A percentile compares a stretch with the other conserved stretches of the same genome.
Conservation (phyloP, 1,284 basidiomycete species). For the Sphaerobolus stellatus region DNA sequence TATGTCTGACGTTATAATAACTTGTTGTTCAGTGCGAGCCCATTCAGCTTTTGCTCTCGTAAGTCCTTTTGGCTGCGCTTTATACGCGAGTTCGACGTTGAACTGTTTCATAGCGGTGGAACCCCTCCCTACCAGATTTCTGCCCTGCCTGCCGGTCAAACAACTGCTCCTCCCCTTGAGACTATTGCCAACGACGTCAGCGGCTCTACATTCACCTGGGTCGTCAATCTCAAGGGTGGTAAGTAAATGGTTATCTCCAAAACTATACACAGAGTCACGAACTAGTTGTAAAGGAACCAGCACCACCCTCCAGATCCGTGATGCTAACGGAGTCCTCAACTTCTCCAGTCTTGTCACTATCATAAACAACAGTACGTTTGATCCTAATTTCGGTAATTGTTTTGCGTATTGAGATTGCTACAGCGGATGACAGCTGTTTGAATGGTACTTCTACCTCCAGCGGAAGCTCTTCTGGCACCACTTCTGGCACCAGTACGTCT, state of each 20-base stretch:
- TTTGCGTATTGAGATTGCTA: background rate
- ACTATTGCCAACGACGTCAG: background rate
- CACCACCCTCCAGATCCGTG: background rate
- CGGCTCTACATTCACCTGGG: background rate
- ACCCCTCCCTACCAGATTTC: background rate
- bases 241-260: too few species aligned
- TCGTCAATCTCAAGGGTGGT: background rate
- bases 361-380: background rate
- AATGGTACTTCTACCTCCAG: background rate
- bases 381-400: background rate
- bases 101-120: too few species aligned
- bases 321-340: background rate
- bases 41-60: too few species aligned
- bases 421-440: background rate
- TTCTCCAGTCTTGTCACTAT: background rate
- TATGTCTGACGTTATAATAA: too few species aligned
- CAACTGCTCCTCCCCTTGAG: background rate
- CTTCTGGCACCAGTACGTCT: background rate
- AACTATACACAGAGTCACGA: too few species aligned
- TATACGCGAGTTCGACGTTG: too few species aligned
- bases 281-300: too few species aligned
- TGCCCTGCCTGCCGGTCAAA: background rate
- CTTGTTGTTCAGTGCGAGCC: too few species aligned
- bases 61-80: too few species aligned
- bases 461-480: too few species aligned